A percentile compares a stretch with the other conserved stretches of the same genome.
phyloP scores from a whole-genome alignment of 2,329 filamentous ascomycete species.

The Apiospora kogelbergensis region DNA sequence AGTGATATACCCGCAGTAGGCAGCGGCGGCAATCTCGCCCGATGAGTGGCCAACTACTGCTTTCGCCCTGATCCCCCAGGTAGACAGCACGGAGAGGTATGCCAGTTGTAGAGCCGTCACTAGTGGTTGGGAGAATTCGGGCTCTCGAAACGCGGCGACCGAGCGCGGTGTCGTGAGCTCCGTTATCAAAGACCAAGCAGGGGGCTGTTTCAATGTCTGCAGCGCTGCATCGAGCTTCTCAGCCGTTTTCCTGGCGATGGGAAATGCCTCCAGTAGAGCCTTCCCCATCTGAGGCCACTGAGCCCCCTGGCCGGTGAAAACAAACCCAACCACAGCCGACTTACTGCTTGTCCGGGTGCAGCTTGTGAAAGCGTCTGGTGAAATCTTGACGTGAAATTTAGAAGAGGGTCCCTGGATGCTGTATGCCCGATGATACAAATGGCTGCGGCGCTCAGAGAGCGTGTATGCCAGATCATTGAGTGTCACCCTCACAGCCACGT shows the following conservation, averaged over 20 bases:
- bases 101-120: conserved; percentile 20
- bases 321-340: conserved; percentile 9
- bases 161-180: conserved; percentile 21
- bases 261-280: conserved; percentile 15
- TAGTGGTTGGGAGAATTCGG: conserved; percentile 22
- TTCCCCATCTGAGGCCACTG: conserved; percentile 27
- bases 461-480: too few species aligned
- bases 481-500: too few species aligned
- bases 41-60: conserved; percentile 23
- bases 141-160: conserved; percentile 13
- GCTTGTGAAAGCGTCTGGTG: too few species aligned
- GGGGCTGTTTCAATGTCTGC: conserved; percentile 11
- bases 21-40: conserved; percentile 23
- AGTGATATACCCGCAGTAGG: conserved; percentile 13
- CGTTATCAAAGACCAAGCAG: conserved; percentile 21
- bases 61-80: conserved; percentile 17
- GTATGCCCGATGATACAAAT: too few species aligned
- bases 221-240: conserved; percentile 21
- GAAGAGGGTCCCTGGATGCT: too few species aligned
- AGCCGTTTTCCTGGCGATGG: conserved; percentile 9
- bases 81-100: conserved; percentile 13
- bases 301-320: conserved; percentile 27
- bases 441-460: too few species aligned
- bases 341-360: not conserved
- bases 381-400: too few species aligned